A percentile compares a stretch with the other conserved stretches of the same genome.
Evolutionary conservation across 2,329 filamentous ascomycete species (phyloP).

Genomic region (Alternaria triticimaculans): DNA sequence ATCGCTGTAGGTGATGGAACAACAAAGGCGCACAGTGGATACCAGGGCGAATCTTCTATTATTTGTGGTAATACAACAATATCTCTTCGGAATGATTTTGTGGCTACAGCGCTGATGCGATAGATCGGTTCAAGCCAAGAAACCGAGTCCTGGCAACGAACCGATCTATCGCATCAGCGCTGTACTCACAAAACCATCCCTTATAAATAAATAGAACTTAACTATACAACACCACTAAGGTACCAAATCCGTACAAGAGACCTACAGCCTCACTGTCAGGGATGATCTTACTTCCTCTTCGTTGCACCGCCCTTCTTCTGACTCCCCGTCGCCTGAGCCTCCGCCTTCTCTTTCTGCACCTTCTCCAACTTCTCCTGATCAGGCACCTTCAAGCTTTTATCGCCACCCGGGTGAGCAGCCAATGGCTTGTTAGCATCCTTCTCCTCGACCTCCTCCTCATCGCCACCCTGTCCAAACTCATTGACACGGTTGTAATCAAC

Average conservation of each 20-base stretch:
- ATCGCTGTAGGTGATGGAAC: not conserved
- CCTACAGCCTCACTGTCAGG: not conserved
- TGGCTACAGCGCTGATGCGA: not conserved
- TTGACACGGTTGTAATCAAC: conserved; percentile 92
- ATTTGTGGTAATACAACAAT: not conserved
- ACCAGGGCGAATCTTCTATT: not conserved
- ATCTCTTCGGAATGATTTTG: not conserved
- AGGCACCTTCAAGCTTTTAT: conserved; percentile 35
- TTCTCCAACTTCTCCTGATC: conserved; percentile 23
- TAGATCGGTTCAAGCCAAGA: not conserved
- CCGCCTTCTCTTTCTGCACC: conserved; percentile 24
- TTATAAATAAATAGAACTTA: not conserved
- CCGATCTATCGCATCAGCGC: not conserved
- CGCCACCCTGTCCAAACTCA: conserved; percentile 98
- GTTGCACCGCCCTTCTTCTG: conserved; percentile 38
- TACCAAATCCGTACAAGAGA: not conserved
- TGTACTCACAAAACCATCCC: not conserved
- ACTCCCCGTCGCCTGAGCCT: conserved; percentile 28
- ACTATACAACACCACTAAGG: not conserved
- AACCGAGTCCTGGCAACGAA: not conserved
- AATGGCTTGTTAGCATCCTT: conserved; percentile 55
- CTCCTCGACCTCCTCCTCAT: conserved; percentile 70
- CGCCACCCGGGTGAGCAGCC: conserved; percentile 40
- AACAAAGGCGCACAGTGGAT: not conserved
- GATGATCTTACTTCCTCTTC: conserved; percentile 35